Conservation (phyloP, 768 basidiomycete species). For the Imleria badia region DNA sequence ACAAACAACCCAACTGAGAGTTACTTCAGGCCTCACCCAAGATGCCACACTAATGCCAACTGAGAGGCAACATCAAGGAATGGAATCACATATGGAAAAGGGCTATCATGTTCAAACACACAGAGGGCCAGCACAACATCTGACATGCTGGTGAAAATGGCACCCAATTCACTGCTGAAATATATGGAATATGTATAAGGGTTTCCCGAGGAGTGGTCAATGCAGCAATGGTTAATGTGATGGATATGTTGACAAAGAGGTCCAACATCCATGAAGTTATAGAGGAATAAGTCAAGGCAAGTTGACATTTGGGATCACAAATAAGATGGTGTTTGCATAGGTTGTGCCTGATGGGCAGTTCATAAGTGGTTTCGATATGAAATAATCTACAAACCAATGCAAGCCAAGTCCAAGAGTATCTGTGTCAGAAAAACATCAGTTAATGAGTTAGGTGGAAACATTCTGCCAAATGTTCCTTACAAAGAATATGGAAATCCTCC, state of each 20-base stretch:
- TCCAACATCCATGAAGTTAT: conserved; percentile 21
- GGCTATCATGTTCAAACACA: background rate
- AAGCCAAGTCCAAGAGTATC: conserved; percentile 22
- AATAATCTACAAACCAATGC: conserved; percentile 15
- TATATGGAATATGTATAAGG: conserved; percentile 13
- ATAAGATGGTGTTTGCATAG: conserved; percentile 9
- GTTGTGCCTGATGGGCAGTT: conserved; percentile 2
- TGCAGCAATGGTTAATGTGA: conserved; percentile 21
- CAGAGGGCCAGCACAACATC: conserved; percentile 17
- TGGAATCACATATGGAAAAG: conserved; percentile 10
- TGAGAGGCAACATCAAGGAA: conserved; percentile 20
- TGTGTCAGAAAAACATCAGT: too few species aligned
- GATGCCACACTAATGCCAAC: too few species aligned
- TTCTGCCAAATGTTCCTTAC: conserved; percentile 5
- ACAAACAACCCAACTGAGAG: too few species aligned
- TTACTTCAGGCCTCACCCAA: too few species aligned
- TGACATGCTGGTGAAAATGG: conserved; percentile 3
- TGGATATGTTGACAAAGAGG: conserved; percentile 16
- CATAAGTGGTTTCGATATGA: background rate
- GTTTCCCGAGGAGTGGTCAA: background rate
- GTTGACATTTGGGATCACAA: conserved; percentile 7
- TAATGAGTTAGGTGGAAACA: too few species aligned
- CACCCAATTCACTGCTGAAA: too few species aligned
- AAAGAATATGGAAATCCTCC: conserved; percentile 18
- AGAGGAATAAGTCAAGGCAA: conserved; percentile 2